Conservation (phyloP, 768 basidiomycete species). For the Lentinula boryana region DNA sequence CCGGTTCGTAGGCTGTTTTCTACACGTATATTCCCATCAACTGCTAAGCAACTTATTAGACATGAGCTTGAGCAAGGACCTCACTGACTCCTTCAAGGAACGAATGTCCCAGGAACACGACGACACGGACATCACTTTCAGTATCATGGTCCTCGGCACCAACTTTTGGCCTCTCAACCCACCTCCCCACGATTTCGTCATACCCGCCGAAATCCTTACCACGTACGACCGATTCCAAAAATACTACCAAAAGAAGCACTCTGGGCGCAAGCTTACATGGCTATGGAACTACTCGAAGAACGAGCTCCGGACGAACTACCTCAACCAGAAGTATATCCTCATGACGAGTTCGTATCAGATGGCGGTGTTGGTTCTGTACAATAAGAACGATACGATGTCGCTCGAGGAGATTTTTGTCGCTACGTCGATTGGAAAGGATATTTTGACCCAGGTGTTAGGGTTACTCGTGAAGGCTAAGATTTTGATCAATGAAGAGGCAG, state of each 20-base stretch:
- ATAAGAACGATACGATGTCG: constrained; percentile 82
- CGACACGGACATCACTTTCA: constrained; percentile 87
- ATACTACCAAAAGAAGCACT: constrained; percentile 92
- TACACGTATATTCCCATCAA: constrained; percentile 8
- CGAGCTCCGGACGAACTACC: constrained; percentile 89
- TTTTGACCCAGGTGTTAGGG: constrained; percentile 63
- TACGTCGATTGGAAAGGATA: constrained; percentile 76
- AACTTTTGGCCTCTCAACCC: constrained; percentile 94
- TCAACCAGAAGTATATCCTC: constrained; percentile 92
- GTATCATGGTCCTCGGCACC: constrained; percentile 89
- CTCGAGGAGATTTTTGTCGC: constrained; percentile 74
- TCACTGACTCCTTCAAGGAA: constrained; percentile 92
- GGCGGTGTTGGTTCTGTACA: constrained; percentile 90
- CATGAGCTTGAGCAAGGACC: constrained; percentile 91
- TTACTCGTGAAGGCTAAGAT: constrained; percentile 87
- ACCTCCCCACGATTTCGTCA: constrained; percentile 79
- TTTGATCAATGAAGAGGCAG: constrained; percentile 80
- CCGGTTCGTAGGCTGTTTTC: constrained; percentile 43
- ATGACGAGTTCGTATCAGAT: constrained; percentile 95
- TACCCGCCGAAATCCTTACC: constrained; percentile 81
- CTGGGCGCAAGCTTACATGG: constrained; percentile 94
- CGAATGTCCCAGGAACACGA: constrained; percentile 84
- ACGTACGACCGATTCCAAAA: constrained; percentile 89
- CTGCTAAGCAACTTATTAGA: constrained; percentile 39
- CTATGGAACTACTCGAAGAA: constrained; percentile 98